Conservation (phyloP, 164 flowering plant species). For the Santalum album region DNA sequence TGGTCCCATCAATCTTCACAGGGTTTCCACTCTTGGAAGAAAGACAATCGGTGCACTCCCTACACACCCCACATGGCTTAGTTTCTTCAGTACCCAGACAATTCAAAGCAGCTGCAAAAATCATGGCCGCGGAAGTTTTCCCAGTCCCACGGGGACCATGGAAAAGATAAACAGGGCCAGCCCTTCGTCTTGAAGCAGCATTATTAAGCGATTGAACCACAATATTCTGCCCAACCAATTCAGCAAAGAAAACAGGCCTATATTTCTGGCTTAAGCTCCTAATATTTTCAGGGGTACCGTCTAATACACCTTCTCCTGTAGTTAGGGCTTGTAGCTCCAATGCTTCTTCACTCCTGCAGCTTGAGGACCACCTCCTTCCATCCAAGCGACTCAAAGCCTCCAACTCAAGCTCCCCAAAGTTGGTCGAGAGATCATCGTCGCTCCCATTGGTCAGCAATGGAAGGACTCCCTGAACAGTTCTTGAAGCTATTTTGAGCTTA, state of each 20-base stretch:
- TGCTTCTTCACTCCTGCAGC: conserved; percentile 74
- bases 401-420: conserved; percentile 85
- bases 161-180: conserved; percentile 87
- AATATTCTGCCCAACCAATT: conserved; percentile 78
- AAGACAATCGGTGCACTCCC: conserved; percentile 55
- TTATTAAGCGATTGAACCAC: conserved; percentile 76
- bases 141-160: conserved; percentile 99
- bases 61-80: conserved; percentile 87
- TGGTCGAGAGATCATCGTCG: conserved; percentile 82
- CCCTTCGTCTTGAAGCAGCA: conserved; percentile 57
- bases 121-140: conserved; percentile 77
- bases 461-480: conserved; percentile 43
- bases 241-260: conserved; percentile 76
- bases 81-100: conserved; percentile 55
- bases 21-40: conserved; percentile 52
- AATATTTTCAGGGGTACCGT: conserved; percentile 40
- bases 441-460: conserved; percentile 53
- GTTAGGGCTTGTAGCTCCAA: conserved; percentile 44
- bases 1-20: conserved; percentile 68
- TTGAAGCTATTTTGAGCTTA: conserved; percentile 32
- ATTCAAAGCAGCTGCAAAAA: conserved; percentile 82
- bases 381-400: conserved; percentile 91
- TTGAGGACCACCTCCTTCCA: conserved; percentile 87
- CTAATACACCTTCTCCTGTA: conserved; percentile 36
- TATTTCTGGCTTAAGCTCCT: conserved; percentile 82